Conservation (phyloP, 306 rosid genomes). For the Lathyrus sativus region DNA sequence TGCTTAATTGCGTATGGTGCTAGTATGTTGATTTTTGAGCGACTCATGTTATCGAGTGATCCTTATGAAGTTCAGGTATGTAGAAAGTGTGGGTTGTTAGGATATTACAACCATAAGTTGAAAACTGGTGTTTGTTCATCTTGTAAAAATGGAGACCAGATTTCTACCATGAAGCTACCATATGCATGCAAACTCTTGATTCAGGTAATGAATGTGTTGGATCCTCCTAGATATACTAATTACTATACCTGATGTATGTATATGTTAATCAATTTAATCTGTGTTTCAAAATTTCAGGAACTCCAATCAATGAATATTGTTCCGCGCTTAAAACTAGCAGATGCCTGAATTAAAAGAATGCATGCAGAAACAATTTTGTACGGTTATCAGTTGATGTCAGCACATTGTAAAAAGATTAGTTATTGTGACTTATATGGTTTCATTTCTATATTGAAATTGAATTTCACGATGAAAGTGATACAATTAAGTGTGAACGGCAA, state of each 20-base stretch:
- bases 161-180: constrained; percentile 84
- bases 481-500: too few relatives aligned
- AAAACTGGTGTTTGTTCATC: constrained; percentile 80
- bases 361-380: neutral
- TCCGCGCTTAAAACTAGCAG: constrained; percentile 75
- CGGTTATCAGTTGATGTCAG: neutral
- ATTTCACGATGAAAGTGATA: too few relatives aligned
- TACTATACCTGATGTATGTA: neutral
- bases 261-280: constrained; percentile 27
- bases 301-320: constrained; percentile 92
- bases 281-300: constrained; percentile 57
- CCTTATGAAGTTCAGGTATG: constrained; percentile 94
- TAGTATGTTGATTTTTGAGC: constrained; percentile 88
- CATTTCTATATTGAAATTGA: neutral
- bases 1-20: constrained; percentile 96
- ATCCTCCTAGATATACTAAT: neutral
- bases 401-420: neutral
- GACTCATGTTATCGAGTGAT: constrained; percentile 90
- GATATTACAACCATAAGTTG: constrained; percentile 80
- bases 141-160: constrained; percentile 82
- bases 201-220: constrained; percentile 58
- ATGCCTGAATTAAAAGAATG: constrained; percentile 45
- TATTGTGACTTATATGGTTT: neutral
- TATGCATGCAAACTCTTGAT: constrained; percentile 96
- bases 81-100: constrained; percentile 77